phyloP scores from a whole-genome alignment of 345 rosid genomes.

The Odontarrhena argentea region DNA sequence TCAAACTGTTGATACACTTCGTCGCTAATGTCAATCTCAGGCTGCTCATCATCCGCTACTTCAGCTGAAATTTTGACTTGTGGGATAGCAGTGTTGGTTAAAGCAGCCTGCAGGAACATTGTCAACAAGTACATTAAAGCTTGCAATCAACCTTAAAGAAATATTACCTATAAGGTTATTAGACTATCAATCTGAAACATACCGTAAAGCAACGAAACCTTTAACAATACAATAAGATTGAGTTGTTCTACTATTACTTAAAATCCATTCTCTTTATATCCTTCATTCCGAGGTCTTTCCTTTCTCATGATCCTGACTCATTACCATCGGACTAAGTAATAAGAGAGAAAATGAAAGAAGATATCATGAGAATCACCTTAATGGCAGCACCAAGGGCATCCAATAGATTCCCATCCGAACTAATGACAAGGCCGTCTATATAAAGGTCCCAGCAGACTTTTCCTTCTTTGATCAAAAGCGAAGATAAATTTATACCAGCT shows the following conservation, averaged over 20 bases:
- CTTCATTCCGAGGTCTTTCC: neutral
- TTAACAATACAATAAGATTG: neutral
- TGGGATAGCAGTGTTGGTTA: slow-evolving; percentile 90
- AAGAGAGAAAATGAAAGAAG: neutral
- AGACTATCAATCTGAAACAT: slow-evolving; percentile 17
- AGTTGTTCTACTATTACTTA: neutral
- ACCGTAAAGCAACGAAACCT: slow-evolving; percentile 5
- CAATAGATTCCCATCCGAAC: slow-evolving; percentile 85
- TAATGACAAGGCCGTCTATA: slow-evolving; percentile 79
- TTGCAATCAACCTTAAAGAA: slow-evolving; percentile 7
- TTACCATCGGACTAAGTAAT: neutral
- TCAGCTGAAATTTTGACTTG: slow-evolving; percentile 64
- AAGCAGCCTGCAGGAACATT: slow-evolving; percentile 69
- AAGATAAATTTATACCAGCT: slow-evolving; percentile 77
- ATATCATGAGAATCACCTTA: slow-evolving; percentile 52
- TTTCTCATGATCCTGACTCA: slow-evolving; percentile 2
- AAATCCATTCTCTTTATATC: neutral
- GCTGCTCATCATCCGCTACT: slow-evolving; percentile 68
- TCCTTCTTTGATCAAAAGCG: slow-evolving; percentile 76
- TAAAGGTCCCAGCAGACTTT: slow-evolving; percentile 93
- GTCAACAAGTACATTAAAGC: slow-evolving; percentile 16
- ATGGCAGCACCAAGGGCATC: slow-evolving; percentile 85
- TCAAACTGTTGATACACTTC: slow-evolving; percentile 90
- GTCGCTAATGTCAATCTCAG: slow-evolving; percentile 88
- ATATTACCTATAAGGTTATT: neutral